Percentiles rank a stretch among this genome's conserved stretches.
Conservation (phyloP, 2,329 filamentous ascomycete species). For the Nemania serpens region DNA sequence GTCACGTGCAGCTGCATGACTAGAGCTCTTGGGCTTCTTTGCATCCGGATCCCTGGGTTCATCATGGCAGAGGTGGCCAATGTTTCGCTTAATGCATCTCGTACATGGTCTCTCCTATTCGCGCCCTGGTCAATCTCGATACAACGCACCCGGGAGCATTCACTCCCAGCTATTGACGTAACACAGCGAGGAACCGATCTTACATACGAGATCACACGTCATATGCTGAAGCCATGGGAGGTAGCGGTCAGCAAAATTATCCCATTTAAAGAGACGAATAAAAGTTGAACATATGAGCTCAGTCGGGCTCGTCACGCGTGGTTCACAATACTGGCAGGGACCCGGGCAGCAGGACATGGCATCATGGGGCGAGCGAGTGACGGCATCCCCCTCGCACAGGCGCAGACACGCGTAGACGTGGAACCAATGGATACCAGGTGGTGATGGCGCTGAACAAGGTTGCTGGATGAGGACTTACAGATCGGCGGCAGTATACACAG, state of each 20-base stretch:
- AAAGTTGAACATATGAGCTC: conserved; percentile 30
- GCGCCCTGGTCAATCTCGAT: conserved; percentile 44
- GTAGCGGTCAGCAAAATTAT: conserved; percentile 51
- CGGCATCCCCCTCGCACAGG: conserved; percentile 27
- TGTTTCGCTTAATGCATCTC: conserved; percentile 97
- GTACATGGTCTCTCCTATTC: conserved; percentile 90
- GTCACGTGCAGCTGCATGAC: conserved; percentile 61
- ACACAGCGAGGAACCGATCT: conserved; percentile 40
- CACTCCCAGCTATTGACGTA: conserved; percentile 38
- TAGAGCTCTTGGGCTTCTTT: conserved; percentile 77
- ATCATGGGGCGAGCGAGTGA: conserved; percentile 31
- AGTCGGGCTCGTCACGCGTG: conserved; percentile 31
- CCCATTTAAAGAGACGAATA: conserved; percentile 19
- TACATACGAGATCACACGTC: conserved; percentile 87
- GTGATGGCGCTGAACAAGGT: conserved; percentile 33
- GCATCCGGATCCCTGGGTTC: conserved; percentile 84
- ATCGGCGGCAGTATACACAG: conserved; percentile 87
- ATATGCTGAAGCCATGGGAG: conserved; percentile 69
- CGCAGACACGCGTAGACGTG: conserved; percentile 38
- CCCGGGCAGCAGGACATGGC: conserved; percentile 21
- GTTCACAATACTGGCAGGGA: conserved; percentile 24
- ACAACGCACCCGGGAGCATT: conserved; percentile 35
- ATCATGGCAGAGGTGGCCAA: conserved; percentile 97
- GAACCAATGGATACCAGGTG: conserved; percentile 40
- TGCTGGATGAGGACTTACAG: conserved; percentile 66